Percentiles rank a stretch among this genome's conserved stretches.
Evolutionary conservation across 108 stramenopile genomes (phyloP).

Genomic region (Cyclotella distinguenda): DNA sequence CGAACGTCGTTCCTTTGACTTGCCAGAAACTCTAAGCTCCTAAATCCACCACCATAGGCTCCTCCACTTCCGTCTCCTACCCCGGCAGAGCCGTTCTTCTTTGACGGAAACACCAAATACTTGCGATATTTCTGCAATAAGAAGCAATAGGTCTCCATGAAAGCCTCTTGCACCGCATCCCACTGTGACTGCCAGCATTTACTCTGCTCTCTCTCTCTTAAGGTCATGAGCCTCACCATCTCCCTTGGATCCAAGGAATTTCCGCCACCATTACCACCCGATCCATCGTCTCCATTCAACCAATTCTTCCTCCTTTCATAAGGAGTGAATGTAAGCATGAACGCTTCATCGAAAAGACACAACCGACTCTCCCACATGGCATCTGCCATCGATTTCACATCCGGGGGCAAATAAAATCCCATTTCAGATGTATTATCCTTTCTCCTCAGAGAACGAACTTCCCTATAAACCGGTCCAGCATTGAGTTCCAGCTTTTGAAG

Average conservation of each 20-base stretch:
- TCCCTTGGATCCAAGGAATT: constrained; percentile 11
- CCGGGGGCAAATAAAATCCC: constrained; percentile 61
- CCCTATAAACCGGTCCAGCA: constrained; percentile 73
- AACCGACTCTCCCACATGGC: constrained; percentile 77
- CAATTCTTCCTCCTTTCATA: constrained; percentile 76
- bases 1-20: constrained; percentile 65
- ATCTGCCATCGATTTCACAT: constrained; percentile 75
- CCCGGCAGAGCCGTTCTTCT: constrained; percentile 51
- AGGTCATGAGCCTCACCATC: constrained; percentile 52
- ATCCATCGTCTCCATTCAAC: constrained; percentile 74
- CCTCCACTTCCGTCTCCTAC: constrained; percentile 23
- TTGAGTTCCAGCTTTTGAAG: constrained; percentile 55
- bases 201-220: constrained; percentile 51
- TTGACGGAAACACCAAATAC: constrained; percentile 78
- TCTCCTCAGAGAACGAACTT: constrained; percentile 61
- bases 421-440: constrained; percentile 74
- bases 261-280: constrained; percentile 18
- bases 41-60: constrained; percentile 77
- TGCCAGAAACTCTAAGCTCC: constrained; percentile 68
- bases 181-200: constrained; percentile 66
- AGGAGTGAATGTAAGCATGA: constrained; percentile 72
- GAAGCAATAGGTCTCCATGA: constrained; percentile 77
- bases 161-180: constrained; percentile 85
- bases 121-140: constrained; percentile 83
- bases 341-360: constrained; percentile 79